These are phyloP conservation scores for Phylloporus scabripes DNA, from an alignment of 768 basidiomycete genomes.

Conservation along the genomic window DNA sequence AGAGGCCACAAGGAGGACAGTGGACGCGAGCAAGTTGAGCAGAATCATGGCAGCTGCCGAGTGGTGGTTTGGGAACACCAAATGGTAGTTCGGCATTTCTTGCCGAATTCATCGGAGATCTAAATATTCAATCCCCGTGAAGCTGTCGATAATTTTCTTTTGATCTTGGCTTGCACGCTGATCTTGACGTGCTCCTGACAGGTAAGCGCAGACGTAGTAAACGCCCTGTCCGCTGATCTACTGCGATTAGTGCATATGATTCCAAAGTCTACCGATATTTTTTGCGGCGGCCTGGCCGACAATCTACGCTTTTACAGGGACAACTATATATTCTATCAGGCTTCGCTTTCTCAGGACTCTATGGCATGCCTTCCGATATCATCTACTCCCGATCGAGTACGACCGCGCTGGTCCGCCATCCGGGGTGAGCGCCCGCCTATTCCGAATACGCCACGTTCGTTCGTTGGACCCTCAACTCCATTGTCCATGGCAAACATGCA, in stretches of 20 bases:
- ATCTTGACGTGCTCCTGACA: conserved; percentile 11
- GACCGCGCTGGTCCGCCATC: background rate
- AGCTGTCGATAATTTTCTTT: background rate
- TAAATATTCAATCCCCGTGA: conserved; percentile 14
- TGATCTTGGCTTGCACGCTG: background rate
- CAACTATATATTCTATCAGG: conserved; percentile 5
- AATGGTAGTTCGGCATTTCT: conserved; percentile 16
- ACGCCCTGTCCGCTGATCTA: background rate
- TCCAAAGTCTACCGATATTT: background rate
- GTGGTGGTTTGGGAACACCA: background rate
- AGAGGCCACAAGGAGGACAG: conserved; percentile 26
- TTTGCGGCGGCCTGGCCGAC: conserved; percentile 8
- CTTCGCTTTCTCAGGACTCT: conserved; percentile 1
- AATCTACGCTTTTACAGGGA: conserved; percentile 5
- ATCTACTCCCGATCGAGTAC: conserved; percentile 15
- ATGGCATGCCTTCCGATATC: background rate
- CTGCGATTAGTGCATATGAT: background rate
- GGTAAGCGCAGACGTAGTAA: conserved; percentile 4
- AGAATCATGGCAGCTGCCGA: conserved; percentile 18
- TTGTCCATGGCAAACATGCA: conserved; percentile 6
- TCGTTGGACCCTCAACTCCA: conserved; percentile 12
- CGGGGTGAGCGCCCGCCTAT: background rate
- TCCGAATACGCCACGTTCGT: conserved; percentile 7
- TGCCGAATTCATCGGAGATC: conserved; percentile 19
- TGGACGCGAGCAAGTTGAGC: conserved; percentile 15